Evolutionary conservation across 257 asterid genomes (phyloP).

Genomic region (Solanum dulcamara): DNA sequence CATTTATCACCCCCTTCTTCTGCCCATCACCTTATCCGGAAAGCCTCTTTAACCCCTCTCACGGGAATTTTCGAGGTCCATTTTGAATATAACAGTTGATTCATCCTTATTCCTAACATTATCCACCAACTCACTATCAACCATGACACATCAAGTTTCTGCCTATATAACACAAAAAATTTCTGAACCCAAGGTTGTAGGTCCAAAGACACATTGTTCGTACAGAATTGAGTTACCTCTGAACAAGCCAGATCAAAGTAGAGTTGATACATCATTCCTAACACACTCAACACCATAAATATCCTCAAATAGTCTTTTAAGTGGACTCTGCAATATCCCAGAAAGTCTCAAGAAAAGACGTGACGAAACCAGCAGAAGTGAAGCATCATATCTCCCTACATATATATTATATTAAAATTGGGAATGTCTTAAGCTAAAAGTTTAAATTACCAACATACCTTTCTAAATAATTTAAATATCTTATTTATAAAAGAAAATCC

Average conservation of each 20-base stretch:
- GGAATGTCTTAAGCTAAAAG: no score
- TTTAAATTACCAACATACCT: no score
- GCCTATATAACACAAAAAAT: background rate
- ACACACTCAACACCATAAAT: background rate
- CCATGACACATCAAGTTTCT: background rate
- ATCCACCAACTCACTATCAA: background rate
- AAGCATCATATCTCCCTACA: background rate
- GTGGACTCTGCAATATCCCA: background rate
- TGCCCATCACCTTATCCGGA: background rate
- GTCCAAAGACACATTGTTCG: background rate
- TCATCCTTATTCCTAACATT: background rate
- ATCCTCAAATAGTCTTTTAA: background rate
- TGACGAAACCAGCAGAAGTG: background rate
- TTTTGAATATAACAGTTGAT: background rate
- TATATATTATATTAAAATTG: background rate
- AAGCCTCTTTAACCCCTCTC: background rate
- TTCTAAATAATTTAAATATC: no score
- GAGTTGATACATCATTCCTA: background rate
- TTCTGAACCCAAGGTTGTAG: background rate
- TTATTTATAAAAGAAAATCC: no score
- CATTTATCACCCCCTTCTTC: background rate
- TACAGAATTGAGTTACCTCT: background rate
- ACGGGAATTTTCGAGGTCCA: background rate
- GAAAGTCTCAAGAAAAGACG: background rate
- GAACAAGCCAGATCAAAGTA: background rate